Conservation (phyloP, 2,329 filamentous ascomycete genomes). For the Zymoseptoria tritici region DNA sequence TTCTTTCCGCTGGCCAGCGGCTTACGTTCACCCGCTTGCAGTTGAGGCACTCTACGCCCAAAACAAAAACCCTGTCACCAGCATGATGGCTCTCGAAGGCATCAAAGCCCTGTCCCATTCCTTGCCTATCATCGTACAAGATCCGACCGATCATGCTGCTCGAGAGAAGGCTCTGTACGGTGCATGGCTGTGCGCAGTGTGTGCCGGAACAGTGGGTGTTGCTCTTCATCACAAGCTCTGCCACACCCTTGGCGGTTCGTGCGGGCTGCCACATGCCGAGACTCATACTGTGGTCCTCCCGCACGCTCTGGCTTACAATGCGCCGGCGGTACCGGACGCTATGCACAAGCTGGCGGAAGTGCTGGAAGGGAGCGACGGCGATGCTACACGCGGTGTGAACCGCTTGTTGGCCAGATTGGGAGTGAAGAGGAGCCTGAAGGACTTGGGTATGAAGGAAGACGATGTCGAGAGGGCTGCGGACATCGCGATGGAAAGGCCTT, state of each 20-base stretch:
- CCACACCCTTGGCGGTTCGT: conserved; percentile 56
- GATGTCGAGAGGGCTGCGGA: conserved; percentile 55
- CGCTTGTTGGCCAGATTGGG: conserved; percentile 46
- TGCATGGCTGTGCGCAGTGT: conserved; percentile 57
- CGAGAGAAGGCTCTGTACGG: conserved; percentile 52
- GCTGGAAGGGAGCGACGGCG: conserved; percentile 50
- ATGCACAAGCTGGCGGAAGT: conserved; percentile 48
- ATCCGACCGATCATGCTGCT: conserved; percentile 40
- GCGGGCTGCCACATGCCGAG: conserved; percentile 58
- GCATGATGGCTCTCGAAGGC: conserved; percentile 52
- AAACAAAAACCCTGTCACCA: conserved; percentile 55
- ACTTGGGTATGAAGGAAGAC: conserved; percentile 53
- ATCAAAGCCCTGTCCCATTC: conserved; percentile 46
- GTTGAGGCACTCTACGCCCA: conserved; percentile 58
- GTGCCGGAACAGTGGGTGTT: conserved; percentile 54
- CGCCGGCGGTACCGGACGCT: conserved; percentile 45
- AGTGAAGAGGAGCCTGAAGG: conserved; percentile 47
- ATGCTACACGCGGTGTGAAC: conserved; percentile 53
- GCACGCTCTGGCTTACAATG: conserved; percentile 57
- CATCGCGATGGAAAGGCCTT: conserved; percentile 51
- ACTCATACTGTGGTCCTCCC: conserved; percentile 58
- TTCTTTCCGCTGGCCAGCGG: not conserved
- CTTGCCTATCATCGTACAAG: conserved; percentile 46
- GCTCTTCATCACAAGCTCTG: conserved; percentile 62
- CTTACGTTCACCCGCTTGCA: conserved; percentile 11